Evolutionary conservation across 371 early-diverging fungal species (phyloP).

Genomic region (Actinomortierella wolfii): DNA sequence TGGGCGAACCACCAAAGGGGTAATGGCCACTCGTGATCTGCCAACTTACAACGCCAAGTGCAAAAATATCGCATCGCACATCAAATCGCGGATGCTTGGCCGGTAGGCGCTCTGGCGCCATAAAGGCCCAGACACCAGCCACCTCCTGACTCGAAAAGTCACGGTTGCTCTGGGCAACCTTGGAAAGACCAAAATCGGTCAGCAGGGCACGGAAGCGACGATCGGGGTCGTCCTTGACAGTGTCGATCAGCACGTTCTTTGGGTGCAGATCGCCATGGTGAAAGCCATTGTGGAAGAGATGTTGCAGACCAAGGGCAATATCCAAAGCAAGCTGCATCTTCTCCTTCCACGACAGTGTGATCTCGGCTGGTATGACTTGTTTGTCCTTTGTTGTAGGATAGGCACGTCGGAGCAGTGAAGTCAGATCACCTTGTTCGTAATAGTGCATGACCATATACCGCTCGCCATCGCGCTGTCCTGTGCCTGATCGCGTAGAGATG

Average conservation of each 20-base stretch:
- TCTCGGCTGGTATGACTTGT: too few relatives aligned
- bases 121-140: conserved; percentile 36
- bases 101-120: conserved; percentile 39
- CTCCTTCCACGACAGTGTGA: conserved; percentile 4
- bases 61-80: conserved; percentile 36
- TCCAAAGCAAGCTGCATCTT: conserved; percentile 27
- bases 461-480: conserved; percentile 13
- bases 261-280: conserved; percentile 45
- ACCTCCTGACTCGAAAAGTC: conserved; percentile 35
- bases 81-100: conserved; percentile 35
- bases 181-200: conserved; percentile 40
- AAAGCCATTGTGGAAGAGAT: conserved; percentile 30
- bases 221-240: conserved; percentile 2
- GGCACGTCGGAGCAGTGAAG: conserved; percentile 13
- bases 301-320: conserved; percentile 29
- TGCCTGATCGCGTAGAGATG: conserved; percentile 13
- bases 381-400: neutral
- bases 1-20: conserved; percentile 19
- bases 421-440: conserved; percentile 32
- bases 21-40: conserved; percentile 29
- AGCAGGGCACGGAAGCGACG: conserved; percentile 37
- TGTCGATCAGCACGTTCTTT: conserved; percentile 37
- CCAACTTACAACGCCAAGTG: conserved; percentile 37
- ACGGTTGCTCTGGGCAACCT: conserved; percentile 21
- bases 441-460: conserved; percentile 42